These are phyloP conservation scores for Xylaria palmicola DNA, from an alignment of 495 filamentous ascomycete genomes.

Conservation along the genomic window DNA sequence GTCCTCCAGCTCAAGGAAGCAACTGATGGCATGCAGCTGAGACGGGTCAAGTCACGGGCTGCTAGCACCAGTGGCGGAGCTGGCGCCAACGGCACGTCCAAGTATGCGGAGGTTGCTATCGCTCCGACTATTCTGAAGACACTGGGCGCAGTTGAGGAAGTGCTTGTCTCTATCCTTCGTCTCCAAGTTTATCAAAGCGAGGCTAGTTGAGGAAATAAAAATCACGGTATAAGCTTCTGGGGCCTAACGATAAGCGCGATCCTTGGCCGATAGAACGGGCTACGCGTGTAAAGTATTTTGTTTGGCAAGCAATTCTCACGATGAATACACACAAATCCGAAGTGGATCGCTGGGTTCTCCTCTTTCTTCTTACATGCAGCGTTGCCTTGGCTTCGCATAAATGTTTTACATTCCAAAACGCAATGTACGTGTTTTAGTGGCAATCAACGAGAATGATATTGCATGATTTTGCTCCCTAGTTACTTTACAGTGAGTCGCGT, in stretches of 20 bases:
- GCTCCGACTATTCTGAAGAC: background rate
- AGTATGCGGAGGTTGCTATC: background rate
- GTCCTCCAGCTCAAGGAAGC: conserved; percentile 14
- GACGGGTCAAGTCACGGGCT: background rate
- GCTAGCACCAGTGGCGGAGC: background rate
- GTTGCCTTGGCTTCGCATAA: no score
- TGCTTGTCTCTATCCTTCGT: background rate
- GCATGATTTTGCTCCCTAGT: background rate
- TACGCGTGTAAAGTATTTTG: no score
- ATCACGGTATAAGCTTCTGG: background rate
- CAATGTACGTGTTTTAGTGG: no score
- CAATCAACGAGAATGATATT: no score
- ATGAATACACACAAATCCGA: no score
- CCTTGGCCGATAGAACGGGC: background rate
- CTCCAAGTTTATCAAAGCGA: background rate
- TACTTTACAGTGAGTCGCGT: background rate
- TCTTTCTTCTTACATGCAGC: no score
- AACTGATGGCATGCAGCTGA: background rate
- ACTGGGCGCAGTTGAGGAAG: background rate
- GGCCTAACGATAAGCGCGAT: background rate
- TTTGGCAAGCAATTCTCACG: no score
- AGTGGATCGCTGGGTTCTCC: no score
- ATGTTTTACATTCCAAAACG: no score
- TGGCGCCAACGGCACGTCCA: background rate
- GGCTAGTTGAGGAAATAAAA: background rate